Conservation (phyloP, 2,329 filamentous ascomycete species). For the Penicillium sp. region DNA sequence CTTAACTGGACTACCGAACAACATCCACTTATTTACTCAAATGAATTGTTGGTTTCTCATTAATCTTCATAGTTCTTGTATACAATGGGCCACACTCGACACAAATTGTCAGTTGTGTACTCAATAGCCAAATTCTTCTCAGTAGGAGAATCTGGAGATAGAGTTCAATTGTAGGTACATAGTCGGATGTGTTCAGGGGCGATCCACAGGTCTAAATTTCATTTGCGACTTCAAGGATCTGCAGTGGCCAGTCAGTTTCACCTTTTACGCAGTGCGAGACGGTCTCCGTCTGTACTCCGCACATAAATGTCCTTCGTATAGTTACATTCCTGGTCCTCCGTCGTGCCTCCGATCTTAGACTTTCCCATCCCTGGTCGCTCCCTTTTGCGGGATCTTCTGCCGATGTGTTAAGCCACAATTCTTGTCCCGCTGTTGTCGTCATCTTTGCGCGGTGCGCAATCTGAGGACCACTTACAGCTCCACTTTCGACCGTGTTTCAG, state of each 20-base stretch:
- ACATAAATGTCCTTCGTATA: background rate
- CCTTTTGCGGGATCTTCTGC: background rate
- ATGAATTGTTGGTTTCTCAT: too few species aligned
- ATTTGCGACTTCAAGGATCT: background rate
- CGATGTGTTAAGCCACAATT: background rate
- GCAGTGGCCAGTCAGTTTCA: constrained; percentile 9
- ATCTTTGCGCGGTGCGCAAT: constrained; percentile 17
- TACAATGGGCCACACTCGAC: background rate
- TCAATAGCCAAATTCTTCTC: background rate
- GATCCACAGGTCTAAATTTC: background rate
- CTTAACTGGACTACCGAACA: background rate
- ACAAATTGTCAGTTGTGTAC: background rate
- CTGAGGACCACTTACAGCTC: constrained; percentile 9
- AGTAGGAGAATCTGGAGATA: too few species aligned
- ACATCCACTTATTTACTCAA: too few species aligned
- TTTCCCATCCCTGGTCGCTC: background rate
- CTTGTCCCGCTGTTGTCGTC: constrained; percentile 17
- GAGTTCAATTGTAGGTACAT: background rate
- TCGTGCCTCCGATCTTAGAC: background rate
- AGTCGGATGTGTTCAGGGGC: constrained; percentile 8
- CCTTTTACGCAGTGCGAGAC: background rate
- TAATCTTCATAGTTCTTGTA: too few species aligned
- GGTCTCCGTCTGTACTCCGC: constrained; percentile 1
- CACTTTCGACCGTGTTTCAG: constrained; percentile 15
- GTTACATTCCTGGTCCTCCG: background rate